Conservation (phyloP, 2,329 filamentous ascomycete genomes). For the Beauveria sp. region DNA sequence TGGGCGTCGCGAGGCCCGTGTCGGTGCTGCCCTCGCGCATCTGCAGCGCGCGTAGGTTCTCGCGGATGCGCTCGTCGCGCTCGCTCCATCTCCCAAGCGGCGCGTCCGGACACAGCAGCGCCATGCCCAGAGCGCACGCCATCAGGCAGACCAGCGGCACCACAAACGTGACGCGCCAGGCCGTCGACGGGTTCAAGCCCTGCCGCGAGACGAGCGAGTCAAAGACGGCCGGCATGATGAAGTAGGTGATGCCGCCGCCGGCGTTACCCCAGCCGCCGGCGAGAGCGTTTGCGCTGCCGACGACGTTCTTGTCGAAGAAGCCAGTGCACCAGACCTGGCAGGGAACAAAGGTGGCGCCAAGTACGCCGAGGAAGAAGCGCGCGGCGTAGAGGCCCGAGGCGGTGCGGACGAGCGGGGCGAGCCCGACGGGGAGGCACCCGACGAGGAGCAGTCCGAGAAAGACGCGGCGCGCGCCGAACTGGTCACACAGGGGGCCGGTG, state of each 20-base stretch:
- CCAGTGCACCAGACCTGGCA: constrained; percentile 91
- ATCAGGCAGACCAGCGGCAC: constrained; percentile 75
- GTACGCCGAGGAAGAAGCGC: constrained; percentile 74
- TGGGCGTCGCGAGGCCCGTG: constrained; percentile 36
- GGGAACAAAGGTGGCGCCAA: constrained; percentile 72
- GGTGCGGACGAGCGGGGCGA: constrained; percentile 68
- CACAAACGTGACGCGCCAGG: constrained; percentile 80
- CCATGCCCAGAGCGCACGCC: constrained; percentile 55
- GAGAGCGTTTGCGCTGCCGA: constrained; percentile 81
- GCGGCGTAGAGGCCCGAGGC: constrained; percentile 57
- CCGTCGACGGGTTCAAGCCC: constrained; percentile 56
- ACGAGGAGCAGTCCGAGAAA: constrained; percentile 71
- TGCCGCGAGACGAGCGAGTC: constrained; percentile 59
- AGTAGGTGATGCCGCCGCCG: constrained; percentile 86
- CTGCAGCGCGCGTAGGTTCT: constrained; percentile 42
- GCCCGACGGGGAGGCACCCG: constrained; percentile 72
- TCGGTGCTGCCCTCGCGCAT: constrained; percentile 35
- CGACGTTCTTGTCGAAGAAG: constrained; percentile 88
- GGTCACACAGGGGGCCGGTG: constrained; percentile 78
- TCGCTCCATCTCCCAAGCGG: constrained; percentile 78
- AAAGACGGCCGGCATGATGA: constrained; percentile 86
- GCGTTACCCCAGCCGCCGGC: constrained; percentile 81
- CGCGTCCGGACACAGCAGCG: constrained; percentile 71
- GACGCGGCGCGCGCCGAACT: constrained; percentile 70
- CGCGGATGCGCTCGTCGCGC: constrained; percentile 50